A percentile compares a stretch with the other conserved stretches of the same genome.
Conservation (phyloP, 306 rosid genomes). For the Cercis canadensis region DNA sequence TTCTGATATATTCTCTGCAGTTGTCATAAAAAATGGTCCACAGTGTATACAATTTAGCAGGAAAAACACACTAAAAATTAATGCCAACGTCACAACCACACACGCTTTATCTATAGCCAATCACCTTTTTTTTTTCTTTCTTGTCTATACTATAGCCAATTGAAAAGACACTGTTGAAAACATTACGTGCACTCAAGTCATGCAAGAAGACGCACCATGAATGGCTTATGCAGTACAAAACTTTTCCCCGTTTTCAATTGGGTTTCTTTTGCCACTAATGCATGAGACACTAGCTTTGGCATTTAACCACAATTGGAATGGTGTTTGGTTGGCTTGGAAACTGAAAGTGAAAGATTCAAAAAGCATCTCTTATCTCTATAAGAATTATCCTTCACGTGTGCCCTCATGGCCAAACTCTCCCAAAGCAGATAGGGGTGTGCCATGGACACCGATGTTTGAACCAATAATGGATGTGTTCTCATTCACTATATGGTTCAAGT, state of each 20-base stretch:
- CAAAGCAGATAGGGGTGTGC: background rate
- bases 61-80: constrained; percentile 9
- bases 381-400: constrained; percentile 17
- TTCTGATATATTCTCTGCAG: constrained; percentile 13
- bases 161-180: background rate
- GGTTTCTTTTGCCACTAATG: constrained; percentile 32
- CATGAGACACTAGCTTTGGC: constrained; percentile 38
- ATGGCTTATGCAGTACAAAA: constrained; percentile 14
- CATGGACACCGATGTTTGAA: constrained; percentile 46
- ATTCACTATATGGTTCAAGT: constrained; percentile 15
- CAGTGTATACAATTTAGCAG: background rate
- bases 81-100: constrained; percentile 30
- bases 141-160: background rate
- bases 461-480: constrained; percentile 21
- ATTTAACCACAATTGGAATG: constrained; percentile 2
- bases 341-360: constrained; percentile 27
- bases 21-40: constrained; percentile 27
- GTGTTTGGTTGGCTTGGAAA: background rate
- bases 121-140: background rate
- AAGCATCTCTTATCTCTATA: constrained; percentile 31
- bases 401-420: constrained; percentile 4
- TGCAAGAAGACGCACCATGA: constrained; percentile 37
- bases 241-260: background rate
- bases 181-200: constrained; percentile 27
- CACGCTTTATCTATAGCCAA: constrained; percentile 28